Percentiles rank a stretch among this genome's conserved stretches.
Evolutionary conservation across 2,329 filamentous ascomycete species (phyloP).

Genomic region (Colletotrichum sp.): DNA sequence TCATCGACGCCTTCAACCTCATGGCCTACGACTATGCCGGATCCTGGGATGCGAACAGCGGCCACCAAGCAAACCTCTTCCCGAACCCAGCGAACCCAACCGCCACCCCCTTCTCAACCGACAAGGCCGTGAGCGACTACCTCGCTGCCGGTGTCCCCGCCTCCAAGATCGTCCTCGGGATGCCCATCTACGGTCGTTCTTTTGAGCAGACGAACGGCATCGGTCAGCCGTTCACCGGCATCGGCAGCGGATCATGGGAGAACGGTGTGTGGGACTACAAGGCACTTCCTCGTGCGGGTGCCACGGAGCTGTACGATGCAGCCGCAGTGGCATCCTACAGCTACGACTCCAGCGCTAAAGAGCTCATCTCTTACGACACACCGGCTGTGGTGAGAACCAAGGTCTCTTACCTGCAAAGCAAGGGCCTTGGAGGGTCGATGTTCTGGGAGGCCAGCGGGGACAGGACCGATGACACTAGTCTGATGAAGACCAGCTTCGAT

Average conservation of each 20-base stretch:
- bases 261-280: slow-evolving; percentile 83
- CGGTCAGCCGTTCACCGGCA: slow-evolving; percentile 66
- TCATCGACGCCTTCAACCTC: slow-evolving; percentile 62
- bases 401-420: slow-evolving; percentile 65
- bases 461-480: slow-evolving; percentile 59
- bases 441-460: slow-evolving; percentile 86
- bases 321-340: slow-evolving; percentile 70
- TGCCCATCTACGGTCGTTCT: slow-evolving; percentile 80
- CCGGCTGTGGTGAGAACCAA: slow-evolving; percentile 66
- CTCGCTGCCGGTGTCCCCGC: slow-evolving; percentile 64
- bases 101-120: slow-evolving; percentile 73
- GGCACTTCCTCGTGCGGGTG: slow-evolving; percentile 67
- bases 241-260: slow-evolving; percentile 76
- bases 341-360: slow-evolving; percentile 64
- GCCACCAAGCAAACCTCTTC: slow-evolving; percentile 77
- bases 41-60: slow-evolving; percentile 66
- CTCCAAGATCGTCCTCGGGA: slow-evolving; percentile 75
- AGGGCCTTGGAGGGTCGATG: slow-evolving; percentile 77
- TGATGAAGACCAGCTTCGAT: slow-evolving; percentile 58
- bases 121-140: slow-evolving; percentile 71
- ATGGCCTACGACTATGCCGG: slow-evolving; percentile 81
- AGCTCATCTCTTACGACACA: slow-evolving; percentile 77
- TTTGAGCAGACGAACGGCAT: slow-evolving; percentile 68
- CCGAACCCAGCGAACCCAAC: slow-evolving; percentile 54
- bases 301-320: slow-evolving; percentile 61